Evolutionary conservation across 1,139 yeast genomes (phyloP).

Genomic region (Saccharomyces hybrid): DNA sequence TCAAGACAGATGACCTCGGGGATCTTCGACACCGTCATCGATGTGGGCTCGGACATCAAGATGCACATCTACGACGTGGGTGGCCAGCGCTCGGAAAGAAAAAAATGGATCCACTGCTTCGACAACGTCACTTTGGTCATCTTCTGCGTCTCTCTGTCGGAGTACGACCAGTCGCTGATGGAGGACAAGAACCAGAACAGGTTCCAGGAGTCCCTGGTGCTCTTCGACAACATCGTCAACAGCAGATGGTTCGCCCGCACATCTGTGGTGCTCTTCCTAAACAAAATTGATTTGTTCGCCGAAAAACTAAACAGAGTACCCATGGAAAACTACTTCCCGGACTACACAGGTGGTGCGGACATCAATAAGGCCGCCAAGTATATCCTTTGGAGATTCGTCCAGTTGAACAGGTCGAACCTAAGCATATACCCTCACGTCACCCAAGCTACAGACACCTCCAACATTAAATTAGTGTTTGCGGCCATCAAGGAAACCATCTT

Average conservation of each 20-base stretch:
- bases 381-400: conserved; percentile 84
- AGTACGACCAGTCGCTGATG: conserved; percentile 76
- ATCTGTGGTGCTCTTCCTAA: conserved; percentile 74
- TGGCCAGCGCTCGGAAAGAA: conserved; percentile 87
- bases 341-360: conserved; percentile 81
- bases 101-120: conserved; percentile 93
- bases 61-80: conserved; percentile 89
- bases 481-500: conserved; percentile 85
- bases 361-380: conserved; percentile 92
- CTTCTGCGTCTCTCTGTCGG: conserved; percentile 84
- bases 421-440: conserved; percentile 86
- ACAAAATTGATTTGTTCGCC: conserved; percentile 84
- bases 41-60: conserved; percentile 59
- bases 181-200: conserved; percentile 78
- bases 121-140: conserved; percentile 85
- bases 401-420: conserved; percentile 73
- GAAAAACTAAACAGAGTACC: conserved; percentile 80
- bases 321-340: conserved; percentile 76
- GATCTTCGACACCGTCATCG: conserved; percentile 73
- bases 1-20: conserved; percentile 93
- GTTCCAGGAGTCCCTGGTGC: conserved; percentile 73
- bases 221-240: conserved; percentile 85
- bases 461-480: conserved; percentile 80
- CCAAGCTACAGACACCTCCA: conserved; percentile 89
- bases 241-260: conserved; percentile 92